Percentiles rank a stretch among this genome's conserved stretches.
phyloP scores from a whole-genome alignment of 2,329 filamentous ascomycete species.

The Tolypocladium album region DNA sequence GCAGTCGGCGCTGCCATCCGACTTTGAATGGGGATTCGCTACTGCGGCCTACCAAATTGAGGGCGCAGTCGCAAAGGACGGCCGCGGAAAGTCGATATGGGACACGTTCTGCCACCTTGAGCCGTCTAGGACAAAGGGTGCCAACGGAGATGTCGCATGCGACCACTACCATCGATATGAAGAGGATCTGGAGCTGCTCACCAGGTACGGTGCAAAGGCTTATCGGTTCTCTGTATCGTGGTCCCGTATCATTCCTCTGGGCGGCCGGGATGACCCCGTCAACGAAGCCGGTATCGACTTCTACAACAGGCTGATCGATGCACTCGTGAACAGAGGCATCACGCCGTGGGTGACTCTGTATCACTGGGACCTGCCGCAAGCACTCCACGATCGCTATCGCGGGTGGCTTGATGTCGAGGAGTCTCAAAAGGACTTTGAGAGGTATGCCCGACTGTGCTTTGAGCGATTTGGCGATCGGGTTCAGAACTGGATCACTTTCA shows the following conservation, averaged over 20 bases:
- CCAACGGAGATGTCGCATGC: conserved; percentile 35
- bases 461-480: conserved; percentile 29
- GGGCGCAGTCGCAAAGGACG: conserved; percentile 27
- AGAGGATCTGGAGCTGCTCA: conserved; percentile 50
- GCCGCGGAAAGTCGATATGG: conserved; percentile 32
- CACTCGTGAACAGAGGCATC: conserved; percentile 44
- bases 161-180: conserved; percentile 29
- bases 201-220: conserved; percentile 43
- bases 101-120: conserved; percentile 29
- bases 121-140: conserved; percentile 26
- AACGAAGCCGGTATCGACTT: conserved; percentile 50
- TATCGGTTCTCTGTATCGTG: conserved; percentile 58
- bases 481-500: conserved; percentile 27
- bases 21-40: conserved; percentile 30
- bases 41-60: conserved; percentile 35
- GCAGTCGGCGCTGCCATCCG: conserved; percentile 15
- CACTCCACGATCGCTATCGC: conserved; percentile 23
- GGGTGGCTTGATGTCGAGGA: conserved; percentile 21
- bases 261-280: conserved; percentile 50
- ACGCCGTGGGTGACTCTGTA: conserved; percentile 52
- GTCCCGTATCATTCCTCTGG: conserved; percentile 55
- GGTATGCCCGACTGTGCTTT: conserved; percentile 24
- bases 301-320: conserved; percentile 50
- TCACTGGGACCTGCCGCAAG: conserved; percentile 46
- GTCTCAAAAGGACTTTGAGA: conserved; percentile 21